Conservation (phyloP, 139 green algal species). For the Tetradesmus lagerheimii region DNA sequence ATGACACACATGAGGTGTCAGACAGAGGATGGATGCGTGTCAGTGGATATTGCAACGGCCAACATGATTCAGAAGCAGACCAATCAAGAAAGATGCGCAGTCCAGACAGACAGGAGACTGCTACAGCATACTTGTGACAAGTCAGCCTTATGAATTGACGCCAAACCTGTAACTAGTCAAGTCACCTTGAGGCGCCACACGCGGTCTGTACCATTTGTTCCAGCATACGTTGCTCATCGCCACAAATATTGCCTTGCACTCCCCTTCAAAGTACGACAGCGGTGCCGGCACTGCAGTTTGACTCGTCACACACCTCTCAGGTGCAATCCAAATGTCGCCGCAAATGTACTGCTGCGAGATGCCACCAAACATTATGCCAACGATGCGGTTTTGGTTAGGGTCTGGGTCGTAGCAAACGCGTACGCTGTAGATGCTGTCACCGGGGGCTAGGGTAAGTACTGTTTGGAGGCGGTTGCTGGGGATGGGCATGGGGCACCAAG, state of each 20-base stretch:
- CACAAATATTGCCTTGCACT: neutral
- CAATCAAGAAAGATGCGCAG: too few relatives aligned
- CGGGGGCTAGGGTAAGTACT: neutral
- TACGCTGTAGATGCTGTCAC: slow-evolving; percentile 4
- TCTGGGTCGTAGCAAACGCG: slow-evolving; percentile 15
- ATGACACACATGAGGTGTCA: neutral
- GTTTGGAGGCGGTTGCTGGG: neutral
- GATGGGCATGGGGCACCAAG: neutral
- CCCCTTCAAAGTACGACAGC: neutral
- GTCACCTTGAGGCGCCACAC: neutral
- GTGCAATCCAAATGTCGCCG: slow-evolving; percentile 5
- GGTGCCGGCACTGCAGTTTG: neutral
- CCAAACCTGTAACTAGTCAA: too few relatives aligned
- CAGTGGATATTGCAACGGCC: too few relatives aligned
- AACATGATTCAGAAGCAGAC: too few relatives aligned
- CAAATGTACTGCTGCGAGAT: slow-evolving; percentile 1
- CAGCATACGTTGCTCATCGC: neutral
- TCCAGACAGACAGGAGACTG: too few relatives aligned
- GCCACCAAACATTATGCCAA: slow-evolving; percentile 3
- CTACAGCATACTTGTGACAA: too few relatives aligned
- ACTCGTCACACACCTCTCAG: neutral
- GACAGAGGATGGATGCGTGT: too few relatives aligned
- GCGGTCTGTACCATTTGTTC: slow-evolving; percentile 2
- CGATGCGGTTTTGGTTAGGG: neutral
- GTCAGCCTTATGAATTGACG: too few relatives aligned